Percentiles rank a stretch among this genome's conserved stretches.
These are phyloP conservation scores for Xylariales sp. DNA, from an alignment of 2,329 filamentous ascomycete genomes.

Conservation along the genomic window DNA sequence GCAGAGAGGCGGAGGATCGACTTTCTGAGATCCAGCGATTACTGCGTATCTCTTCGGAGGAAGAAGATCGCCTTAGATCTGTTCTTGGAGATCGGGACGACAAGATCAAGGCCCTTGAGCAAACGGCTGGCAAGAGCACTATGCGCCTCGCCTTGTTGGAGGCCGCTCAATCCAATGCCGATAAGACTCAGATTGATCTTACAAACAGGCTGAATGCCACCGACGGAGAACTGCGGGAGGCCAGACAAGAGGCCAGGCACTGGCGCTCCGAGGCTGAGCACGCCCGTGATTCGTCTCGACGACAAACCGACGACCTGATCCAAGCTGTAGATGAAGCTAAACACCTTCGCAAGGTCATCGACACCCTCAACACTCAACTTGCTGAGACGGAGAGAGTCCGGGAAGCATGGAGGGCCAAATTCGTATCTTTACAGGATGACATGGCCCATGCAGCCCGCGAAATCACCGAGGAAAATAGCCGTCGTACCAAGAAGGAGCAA, in stretches of 20 bases:
- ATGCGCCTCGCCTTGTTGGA: conserved; percentile 66
- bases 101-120: conserved; percentile 57
- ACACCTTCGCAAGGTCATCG: conserved; percentile 68
- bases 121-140: conserved; percentile 46
- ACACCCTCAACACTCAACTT: conserved; percentile 70
- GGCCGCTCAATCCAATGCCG: conserved; percentile 56
- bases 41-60: conserved; percentile 65
- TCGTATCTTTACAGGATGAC: conserved; percentile 81
- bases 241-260: conserved; percentile 53
- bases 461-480: conserved; percentile 76
- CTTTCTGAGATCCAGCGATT: conserved; percentile 68
- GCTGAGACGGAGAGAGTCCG: conserved; percentile 83
- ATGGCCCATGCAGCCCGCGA: conserved; percentile 76
- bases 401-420: conserved; percentile 78
- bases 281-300: conserved; percentile 46
- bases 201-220: conserved; percentile 49
- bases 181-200: conserved; percentile 51
- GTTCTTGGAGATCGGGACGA: conserved; percentile 66
- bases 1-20: conserved; percentile 67
- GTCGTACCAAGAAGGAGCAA: conserved; percentile 74
- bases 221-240: conserved; percentile 51
- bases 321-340: conserved; percentile 58
- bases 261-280: conserved; percentile 61
- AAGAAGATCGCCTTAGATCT: conserved; percentile 64
- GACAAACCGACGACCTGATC: conserved; percentile 43